Conservation (phyloP, 2,329 filamentous ascomycete genomes). For the Aspergillus aculeatinus region DNA sequence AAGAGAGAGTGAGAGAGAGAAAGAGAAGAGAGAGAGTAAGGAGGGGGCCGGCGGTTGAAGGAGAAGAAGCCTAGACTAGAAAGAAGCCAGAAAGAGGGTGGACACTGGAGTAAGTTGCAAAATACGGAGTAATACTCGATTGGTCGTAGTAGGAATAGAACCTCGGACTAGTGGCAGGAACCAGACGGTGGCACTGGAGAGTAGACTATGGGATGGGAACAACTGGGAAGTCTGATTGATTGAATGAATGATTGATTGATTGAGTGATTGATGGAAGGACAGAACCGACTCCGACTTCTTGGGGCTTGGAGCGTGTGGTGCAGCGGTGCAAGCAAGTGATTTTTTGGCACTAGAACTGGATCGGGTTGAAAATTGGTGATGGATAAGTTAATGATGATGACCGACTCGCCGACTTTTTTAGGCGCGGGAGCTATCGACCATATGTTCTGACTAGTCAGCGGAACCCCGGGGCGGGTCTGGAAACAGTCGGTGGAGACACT, state of each 20-base stretch:
- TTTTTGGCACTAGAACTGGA: too few relatives aligned
- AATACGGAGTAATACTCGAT: not conserved
- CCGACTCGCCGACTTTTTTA: not conserved
- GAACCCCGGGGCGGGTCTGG: too few relatives aligned
- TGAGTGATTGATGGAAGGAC: not conserved
- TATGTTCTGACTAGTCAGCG: too few relatives aligned
- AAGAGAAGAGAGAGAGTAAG: not conserved
- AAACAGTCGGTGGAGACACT: too few relatives aligned
- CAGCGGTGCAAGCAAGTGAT: too few relatives aligned
- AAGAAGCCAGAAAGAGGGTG: not conserved
- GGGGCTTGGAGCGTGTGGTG: not conserved
- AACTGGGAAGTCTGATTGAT: not conserved
- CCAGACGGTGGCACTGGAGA: not conserved
- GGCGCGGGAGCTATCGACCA: too few relatives aligned
- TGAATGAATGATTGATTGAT: not conserved
- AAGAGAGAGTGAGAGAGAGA: not conserved
- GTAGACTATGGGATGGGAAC: not conserved
- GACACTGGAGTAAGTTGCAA: slow-evolving; percentile 3
- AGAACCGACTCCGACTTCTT: not conserved
- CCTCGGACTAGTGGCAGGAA: not conserved
- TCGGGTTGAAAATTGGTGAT: too few relatives aligned
- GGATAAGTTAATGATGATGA: too few relatives aligned
- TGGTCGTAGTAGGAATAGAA: not conserved
- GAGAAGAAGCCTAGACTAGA: not conserved
- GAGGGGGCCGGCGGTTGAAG: not conserved